Base-by-base conservation (phyloP, 345 rosid genomes). In the Sonneratia caseolaris region DNA sequence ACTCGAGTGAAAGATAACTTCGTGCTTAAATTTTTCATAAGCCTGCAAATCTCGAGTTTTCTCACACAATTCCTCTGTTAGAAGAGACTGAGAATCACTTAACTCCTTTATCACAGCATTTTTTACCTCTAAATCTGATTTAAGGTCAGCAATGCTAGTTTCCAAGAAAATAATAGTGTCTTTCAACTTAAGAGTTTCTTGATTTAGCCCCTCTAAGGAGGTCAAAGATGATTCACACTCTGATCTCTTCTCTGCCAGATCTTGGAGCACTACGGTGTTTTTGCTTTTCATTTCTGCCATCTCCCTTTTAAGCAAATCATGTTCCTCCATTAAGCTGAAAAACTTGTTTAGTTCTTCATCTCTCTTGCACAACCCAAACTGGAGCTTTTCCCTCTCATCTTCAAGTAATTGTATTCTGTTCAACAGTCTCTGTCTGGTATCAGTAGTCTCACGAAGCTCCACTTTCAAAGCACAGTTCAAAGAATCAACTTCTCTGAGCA, bases 121-220 rank as follows among this genome's bases (percentile, higher is more conserved):
- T 83, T 82, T 92, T 72, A 49, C 73, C 40, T 71, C 80, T 75
- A 90, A 59, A 76, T 84, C 93, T 67, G 83, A 75, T 70, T 87
- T 85, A 61, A 89, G 81, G 71, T 53, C 49, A 42, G 76, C 76
- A 81, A 85, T 77, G 74, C 48, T 57, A 76, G 81, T 79, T 83
- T 87, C 91, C 83, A 88, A 75, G 56, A 72, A 78, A 68, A 49
- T 22, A 74, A 84, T 72, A 70, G 80, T 78, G 68, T 83, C 89
- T 69, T 81, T 81, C 73, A 82, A 76, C 75, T 71, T 78, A 48
- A 75, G 74, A 69, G 72, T 79, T 75, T 85, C 86, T 65, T 73
- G 53, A 38, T 74, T 80, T 68, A 79, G 75, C 9, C 68, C 24
- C 11, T 71, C 73, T 32, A 78, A 61, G 68, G 72, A 51, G 47